Conservation (phyloP, 768 basidiomycete genomes). For the Fomitopsis serialis region DNA sequence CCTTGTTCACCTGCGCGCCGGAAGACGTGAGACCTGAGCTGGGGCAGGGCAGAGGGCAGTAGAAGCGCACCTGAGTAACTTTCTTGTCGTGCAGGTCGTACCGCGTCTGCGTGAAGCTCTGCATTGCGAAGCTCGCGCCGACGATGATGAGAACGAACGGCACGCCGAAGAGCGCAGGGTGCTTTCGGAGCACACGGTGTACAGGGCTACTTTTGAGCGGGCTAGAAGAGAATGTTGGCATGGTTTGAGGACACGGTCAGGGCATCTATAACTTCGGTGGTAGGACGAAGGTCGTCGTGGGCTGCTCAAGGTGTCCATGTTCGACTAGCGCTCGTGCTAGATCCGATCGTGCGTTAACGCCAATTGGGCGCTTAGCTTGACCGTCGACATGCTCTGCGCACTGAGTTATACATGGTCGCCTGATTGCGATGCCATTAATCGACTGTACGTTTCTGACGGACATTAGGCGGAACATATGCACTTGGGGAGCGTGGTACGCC, state of each 20-base stretch:
- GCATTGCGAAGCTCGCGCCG: constrained; percentile 78
- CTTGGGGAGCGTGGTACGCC: no score
- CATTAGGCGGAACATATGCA: no score
- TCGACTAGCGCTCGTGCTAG: no score
- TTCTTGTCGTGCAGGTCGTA: constrained; percentile 87
- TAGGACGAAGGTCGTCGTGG: no score
- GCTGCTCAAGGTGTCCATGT: no score
- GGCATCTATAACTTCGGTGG: neutral
- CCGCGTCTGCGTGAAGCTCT: constrained; percentile 80
- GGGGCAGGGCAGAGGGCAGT: neutral
- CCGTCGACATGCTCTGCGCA: no score
- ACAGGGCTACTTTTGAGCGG: constrained; percentile 38
- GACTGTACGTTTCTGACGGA: no score
- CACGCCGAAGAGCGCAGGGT: constrained; percentile 76
- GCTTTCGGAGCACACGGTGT: constrained; percentile 41
- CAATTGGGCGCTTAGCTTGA: no score
- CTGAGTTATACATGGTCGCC: no score
- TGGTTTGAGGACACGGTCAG: constrained; percentile 12
- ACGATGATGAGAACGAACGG: constrained; percentile 87
- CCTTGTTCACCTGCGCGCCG: constrained; percentile 55
- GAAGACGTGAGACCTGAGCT: neutral
- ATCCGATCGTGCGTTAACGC: no score
- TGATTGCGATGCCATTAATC: no score
- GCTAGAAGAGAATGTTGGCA: constrained; percentile 48
- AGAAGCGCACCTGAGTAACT: constrained; percentile 51